Evolutionary conservation across 179 eudicot genomes (phyloP).

Genomic region (Corrigiola litoralis): DNA sequence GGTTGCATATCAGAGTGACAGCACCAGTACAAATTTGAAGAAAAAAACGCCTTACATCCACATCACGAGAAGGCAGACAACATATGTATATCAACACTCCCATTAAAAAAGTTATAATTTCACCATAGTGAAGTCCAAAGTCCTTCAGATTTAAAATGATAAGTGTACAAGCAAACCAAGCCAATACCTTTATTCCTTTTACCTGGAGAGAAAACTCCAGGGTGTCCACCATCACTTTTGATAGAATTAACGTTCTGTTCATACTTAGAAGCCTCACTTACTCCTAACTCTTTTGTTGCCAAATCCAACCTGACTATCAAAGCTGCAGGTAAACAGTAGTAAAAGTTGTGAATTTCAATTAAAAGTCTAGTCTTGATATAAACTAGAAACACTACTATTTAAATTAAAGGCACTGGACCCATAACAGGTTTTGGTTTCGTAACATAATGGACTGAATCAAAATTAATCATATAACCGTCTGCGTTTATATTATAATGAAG

Average conservation of each 20-base stretch:
- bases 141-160: not conserved
- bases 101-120: not conserved
- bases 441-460: no score
- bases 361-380: not conserved
- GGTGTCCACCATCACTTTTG: slow-evolving; percentile 4
- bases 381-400: no score
- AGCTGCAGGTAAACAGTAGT: slow-evolving; percentile 20
- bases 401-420: no score
- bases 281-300: slow-evolving; percentile 9
- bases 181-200: slow-evolving; percentile 21
- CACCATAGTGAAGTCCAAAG: not conserved
- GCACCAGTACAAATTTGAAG: not conserved
- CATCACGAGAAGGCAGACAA: not conserved
- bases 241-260: slow-evolving; percentile 3
- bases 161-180: not conserved
- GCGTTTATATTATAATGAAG: no score
- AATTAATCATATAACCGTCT: no score
- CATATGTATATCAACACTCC: not conserved
- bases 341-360: not conserved
- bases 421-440: no score
- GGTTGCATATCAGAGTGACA: not conserved
- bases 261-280: slow-evolving; percentile 5
- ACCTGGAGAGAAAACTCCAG: slow-evolving; percentile 10
- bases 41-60: not conserved
- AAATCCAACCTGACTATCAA: slow-evolving; percentile 15